Evolutionary conservation across 129 eudicot genomes (phyloP).

Genomic region (carrot (Daucus carota)): DNA sequence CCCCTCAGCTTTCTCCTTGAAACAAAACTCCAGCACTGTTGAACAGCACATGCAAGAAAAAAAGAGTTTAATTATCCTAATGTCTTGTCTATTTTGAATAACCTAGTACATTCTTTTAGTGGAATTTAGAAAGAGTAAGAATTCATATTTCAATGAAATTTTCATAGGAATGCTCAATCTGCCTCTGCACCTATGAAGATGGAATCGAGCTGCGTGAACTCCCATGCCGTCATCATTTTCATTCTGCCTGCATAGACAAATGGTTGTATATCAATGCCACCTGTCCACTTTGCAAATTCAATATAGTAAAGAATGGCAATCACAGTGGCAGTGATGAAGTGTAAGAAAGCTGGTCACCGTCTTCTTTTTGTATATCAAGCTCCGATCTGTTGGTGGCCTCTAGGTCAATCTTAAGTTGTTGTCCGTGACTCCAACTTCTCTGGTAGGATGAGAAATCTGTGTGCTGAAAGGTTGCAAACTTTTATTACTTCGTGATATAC

Average conservation of each 20-base stretch:
- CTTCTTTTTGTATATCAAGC: neutral
- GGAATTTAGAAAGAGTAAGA: neutral
- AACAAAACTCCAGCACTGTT: neutral
- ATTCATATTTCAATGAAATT: neutral
- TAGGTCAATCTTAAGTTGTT: neutral
- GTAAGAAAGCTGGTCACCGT: conserved; percentile 7
- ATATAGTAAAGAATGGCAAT: conserved; percentile 65
- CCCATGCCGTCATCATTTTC: conserved; percentile 92
- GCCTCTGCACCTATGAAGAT: conserved; percentile 75
- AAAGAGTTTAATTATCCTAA: neutral
- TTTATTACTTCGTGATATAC: neutral
- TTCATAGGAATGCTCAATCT: conserved; percentile 81
- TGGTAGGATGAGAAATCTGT: neutral
- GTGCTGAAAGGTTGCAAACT: neutral
- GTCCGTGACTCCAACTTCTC: neutral
- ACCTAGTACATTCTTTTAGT: neutral
- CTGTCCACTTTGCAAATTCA: conserved; percentile 92
- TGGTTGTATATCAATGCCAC: conserved; percentile 88
- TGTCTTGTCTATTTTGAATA: neutral
- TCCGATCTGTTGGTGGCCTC: neutral
- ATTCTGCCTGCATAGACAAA: conserved; percentile 77
- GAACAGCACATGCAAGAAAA: neutral
- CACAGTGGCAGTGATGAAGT: conserved; percentile 82
- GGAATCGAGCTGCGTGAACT: conserved; percentile 93
- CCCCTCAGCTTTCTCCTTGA: neutral